phyloP scores from a whole-genome alignment of 192 early-diverging fungal genomes.

The Coemansia umbellata region DNA sequence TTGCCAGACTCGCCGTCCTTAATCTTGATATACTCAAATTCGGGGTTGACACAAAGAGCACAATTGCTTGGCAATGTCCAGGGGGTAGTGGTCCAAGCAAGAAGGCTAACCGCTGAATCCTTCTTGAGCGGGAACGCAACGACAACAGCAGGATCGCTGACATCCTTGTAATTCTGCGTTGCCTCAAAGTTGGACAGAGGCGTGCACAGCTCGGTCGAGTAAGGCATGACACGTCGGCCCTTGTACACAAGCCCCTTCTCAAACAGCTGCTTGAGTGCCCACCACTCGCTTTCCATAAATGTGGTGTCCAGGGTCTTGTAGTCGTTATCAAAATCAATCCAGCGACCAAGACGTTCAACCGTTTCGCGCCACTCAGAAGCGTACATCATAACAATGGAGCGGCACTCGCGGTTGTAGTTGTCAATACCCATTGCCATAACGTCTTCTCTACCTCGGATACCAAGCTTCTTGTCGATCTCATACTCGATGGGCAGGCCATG shows the following conservation, averaged over 20 bases:
- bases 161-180: slow-evolving; percentile 95
- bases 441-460: slow-evolving; percentile 70
- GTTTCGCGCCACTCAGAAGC: slow-evolving; percentile 88
- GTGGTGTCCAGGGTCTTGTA: slow-evolving; percentile 95
- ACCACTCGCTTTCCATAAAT: slow-evolving; percentile 99
- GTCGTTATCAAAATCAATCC: slow-evolving; percentile 99
- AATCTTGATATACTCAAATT: slow-evolving; percentile 96
- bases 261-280: slow-evolving; percentile 96
- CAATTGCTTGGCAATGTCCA: slow-evolving; percentile 98
- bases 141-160: slow-evolving; percentile 90
- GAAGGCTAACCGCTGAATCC: slow-evolving; percentile 73
- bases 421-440: slow-evolving; percentile 92
- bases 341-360: slow-evolving; percentile 93
- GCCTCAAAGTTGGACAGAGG: slow-evolving; percentile 98
- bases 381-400: slow-evolving; percentile 96
- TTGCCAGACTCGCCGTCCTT: slow-evolving; percentile 77
- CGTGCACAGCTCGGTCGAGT: slow-evolving; percentile 87
- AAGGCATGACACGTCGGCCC: slow-evolving; percentile 93
- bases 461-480: slow-evolving; percentile 92
- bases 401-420: slow-evolving; percentile 95
- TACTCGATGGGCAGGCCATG: slow-evolving; percentile 82
- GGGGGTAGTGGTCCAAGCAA: slow-evolving; percentile 99
- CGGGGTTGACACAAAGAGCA: slow-evolving; percentile 89
- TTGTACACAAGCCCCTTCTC: slow-evolving; percentile 95
- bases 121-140: slow-evolving; percentile 87